Evolutionary conservation across 2,329 filamentous ascomycete species (phyloP), one percentile per base, ranked within the genome.

Genomic region (Uncinocarpus reesii): DNA sequence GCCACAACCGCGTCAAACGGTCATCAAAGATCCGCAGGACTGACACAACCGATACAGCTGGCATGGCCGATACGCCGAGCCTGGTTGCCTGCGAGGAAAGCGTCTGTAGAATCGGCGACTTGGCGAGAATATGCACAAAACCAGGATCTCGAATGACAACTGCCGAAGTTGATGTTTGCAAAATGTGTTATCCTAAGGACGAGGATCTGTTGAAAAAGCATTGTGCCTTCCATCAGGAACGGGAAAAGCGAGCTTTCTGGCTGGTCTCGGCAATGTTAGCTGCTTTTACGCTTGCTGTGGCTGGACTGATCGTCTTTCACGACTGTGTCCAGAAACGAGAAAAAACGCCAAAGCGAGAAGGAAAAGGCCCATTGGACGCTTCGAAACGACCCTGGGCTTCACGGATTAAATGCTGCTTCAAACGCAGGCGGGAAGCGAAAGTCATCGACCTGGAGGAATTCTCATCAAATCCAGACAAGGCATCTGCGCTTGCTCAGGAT

Each of bases 171-270:
- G 37, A 42, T 13, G 35, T 43, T 16, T 54, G 52, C 37, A 48
- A 38, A 15, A 50, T 54, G 50, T 54, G 52, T 31, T 50, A 37
- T 10, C 52, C 52, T 7, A 38, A 21, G 24, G 34, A 52, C 20
- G 50, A 54, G 24, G 44, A 38, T 11, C 42, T 26, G 7, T 46
- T 54, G 2, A 21, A 36, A 20, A 15, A 3, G 1, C 21, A 52
- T 18, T 52, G 50, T 26, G 10, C 13, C 4, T 3, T 37, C 21
- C 43, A 34, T 18, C 24, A 34, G 11, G 21, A 38, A 24, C 49
- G 45, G 15, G 49, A 51, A 44, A 18, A 35, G 32, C 21, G 41
- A 16, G 38, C 45, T 2, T 48, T 51, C 11, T 51, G 41, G 26
- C 26, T 51, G 3, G 36, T 36, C n/a, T 31, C 18, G 32, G 40